Evolutionary conservation across 2,329 filamentous ascomycete species (phyloP), one percentile per base, ranked within the genome.

Genomic region (Colletotrichum sp.): DNA sequence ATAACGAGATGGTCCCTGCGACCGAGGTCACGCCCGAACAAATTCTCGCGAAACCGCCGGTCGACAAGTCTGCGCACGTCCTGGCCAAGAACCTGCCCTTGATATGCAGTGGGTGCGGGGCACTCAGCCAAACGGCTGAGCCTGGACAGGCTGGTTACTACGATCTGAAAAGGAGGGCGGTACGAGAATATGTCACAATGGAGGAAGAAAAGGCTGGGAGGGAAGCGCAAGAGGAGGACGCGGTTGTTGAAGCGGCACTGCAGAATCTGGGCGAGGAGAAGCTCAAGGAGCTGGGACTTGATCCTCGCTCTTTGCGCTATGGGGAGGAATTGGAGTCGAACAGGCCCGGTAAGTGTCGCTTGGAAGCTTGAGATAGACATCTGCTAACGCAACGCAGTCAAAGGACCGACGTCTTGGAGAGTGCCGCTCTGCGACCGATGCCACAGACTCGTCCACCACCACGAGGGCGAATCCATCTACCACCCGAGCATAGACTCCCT

Each of bases 401-500:
- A 66, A 5, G 61, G 67, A 15, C 75, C 68, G 4, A n/a, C 52
- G 16, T 32, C 65, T 9, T 38, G 76, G 15, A 65, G 73, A 38
- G 68, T 85, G 5, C 94, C 94, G 2, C 85, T 98, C 8, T 99
- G 97, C 85, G 94, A 97, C 79, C 92, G 97, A 80, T 99, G 97
- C 81, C 96, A 98, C 83, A 89, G 92, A 38, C 88, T 99, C 30
- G 84, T 94, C 26, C 93, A 98, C 83, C 93, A 98, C 82, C 91
- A 92, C 76, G 87, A 89, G 18, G 94, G 94, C 9, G 86, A 90
- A 18, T 89, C 94, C 8, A 96, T 97, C 79, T 90, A 91, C 71
- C 95, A 98, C 81, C 97, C 97, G 0, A 93, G 93, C 1, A 90
- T 98, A 77, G 91, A 95, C 58, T 93, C 95, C 4, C 92, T 99